These are phyloP conservation scores for Scutellaria barbata DNA, from an alignment of 257 asterid genomes.

Conservation along the genomic window DNA sequence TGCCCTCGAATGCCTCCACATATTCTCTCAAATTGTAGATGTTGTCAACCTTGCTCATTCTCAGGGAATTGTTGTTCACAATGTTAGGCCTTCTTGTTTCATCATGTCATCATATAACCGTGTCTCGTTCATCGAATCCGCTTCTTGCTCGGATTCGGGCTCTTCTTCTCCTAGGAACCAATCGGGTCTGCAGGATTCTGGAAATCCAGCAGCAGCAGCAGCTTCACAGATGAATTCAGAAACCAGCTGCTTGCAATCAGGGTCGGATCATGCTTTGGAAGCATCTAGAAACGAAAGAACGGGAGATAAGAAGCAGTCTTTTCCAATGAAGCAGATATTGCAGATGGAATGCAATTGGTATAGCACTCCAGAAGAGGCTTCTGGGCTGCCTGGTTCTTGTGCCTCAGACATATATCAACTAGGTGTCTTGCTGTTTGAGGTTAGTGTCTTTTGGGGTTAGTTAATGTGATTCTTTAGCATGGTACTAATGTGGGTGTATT, in stretches of 20 bases:
- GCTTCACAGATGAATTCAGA: conserved; percentile 51
- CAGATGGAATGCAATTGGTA: conserved; percentile 87
- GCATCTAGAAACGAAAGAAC: conserved; percentile 41
- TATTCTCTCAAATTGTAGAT: conserved; percentile 86
- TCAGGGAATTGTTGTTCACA: conserved; percentile 80
- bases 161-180: conserved; percentile 30
- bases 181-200: not conserved
- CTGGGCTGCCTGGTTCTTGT: conserved; percentile 59
- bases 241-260: conserved; percentile 50
- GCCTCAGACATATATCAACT: conserved; percentile 91
- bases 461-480: too few species aligned
- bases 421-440: conserved; percentile 97
- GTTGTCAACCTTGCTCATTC: conserved; percentile 82
- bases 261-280: conserved; percentile 43
- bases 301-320: conserved; percentile 62
- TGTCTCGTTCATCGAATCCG: conserved; percentile 85
- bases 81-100: conserved; percentile 91
- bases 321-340: conserved; percentile 88
- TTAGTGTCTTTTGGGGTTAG: conserved; percentile 16
- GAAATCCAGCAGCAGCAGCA: conserved; percentile 32
- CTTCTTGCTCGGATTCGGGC: conserved; percentile 83
- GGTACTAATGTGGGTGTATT: conserved; percentile 27
- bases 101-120: conserved; percentile 80
- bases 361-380: conserved; percentile 74
- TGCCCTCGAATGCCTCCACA: conserved; percentile 80